Evolutionary conservation across 2,329 filamentous ascomycete species (phyloP).

Genomic region (Pezicula radicicola): DNA sequence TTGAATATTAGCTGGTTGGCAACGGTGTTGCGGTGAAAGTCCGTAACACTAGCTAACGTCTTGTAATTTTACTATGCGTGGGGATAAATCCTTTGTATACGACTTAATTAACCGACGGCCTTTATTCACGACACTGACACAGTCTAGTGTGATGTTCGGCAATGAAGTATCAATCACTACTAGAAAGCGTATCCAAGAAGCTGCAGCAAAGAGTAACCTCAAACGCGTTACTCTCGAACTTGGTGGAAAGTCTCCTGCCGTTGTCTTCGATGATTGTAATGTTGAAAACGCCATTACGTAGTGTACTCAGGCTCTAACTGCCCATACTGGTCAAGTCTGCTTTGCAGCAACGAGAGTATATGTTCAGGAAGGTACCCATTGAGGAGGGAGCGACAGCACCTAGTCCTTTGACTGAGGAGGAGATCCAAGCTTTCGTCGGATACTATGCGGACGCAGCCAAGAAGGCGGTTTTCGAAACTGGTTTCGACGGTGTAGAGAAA

Average conservation of each 20-base stretch:
- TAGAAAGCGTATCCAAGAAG: slow-evolving; percentile 36
- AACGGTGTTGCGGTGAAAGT: too few relatives aligned
- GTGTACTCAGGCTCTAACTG: slow-evolving; percentile 50
- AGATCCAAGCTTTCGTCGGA: slow-evolving; percentile 33
- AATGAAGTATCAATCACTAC: slow-evolving; percentile 29
- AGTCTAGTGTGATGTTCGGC: too few relatives aligned
- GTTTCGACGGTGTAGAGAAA: slow-evolving; percentile 60
- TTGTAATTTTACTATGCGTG: too few relatives aligned
- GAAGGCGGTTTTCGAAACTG: slow-evolving; percentile 45
- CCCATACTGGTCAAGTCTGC: slow-evolving; percentile 72
- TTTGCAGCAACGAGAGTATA: slow-evolving; percentile 72
- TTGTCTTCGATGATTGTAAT: slow-evolving; percentile 41
- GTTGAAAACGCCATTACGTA: slow-evolving; percentile 44
- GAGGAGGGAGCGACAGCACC: slow-evolving; percentile 18
- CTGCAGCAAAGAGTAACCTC: slow-evolving; percentile 36
- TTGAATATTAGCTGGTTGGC: too few relatives aligned
- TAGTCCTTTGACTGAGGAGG: slow-evolving; percentile 34
- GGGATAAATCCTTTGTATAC: too few relatives aligned
- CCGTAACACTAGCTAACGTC: too few relatives aligned
- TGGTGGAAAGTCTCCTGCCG: slow-evolving; percentile 39
- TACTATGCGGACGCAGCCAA: slow-evolving; percentile 29
- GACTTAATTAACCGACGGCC: too few relatives aligned
- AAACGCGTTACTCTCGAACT: slow-evolving; percentile 40
- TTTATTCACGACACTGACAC: too few relatives aligned
- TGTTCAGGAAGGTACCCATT: slow-evolving; percentile 47